Evolutionary conservation across 2,329 filamentous ascomycete species (phyloP), one percentile per base, ranked within the genome.

Genomic region (Neofusicoccum kwambonambiense): DNA sequence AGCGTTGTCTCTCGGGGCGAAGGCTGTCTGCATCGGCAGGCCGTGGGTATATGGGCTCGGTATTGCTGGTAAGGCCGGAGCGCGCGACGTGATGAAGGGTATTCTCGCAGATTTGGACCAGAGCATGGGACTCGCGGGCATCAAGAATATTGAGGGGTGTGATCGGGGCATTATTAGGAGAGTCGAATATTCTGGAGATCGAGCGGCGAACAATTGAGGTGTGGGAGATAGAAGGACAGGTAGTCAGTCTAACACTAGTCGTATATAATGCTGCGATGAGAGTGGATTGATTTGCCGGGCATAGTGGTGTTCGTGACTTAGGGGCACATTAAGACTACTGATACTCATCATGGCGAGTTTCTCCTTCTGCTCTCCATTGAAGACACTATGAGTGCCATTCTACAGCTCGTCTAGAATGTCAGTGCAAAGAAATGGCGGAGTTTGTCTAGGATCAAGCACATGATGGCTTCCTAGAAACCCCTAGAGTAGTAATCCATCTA

Each of bases 41-140:
- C 86, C 86, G 4, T 84, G 81, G 22, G 80, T 88, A 13, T 89
- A 87, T 70, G 85, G 86, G 0, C 73, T 89, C 13, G 82, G 80
- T 2, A 79, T 87, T 22, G 82, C 79, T 4, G 86, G 86, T 4
- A 80, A 82, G 69, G 77, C 81, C 45, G 86, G 87, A 9, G 86
- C 84, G 1, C 81, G 80, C 66, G 69, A 73, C 62, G 73, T 74
- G 34, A 52, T 73, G 44, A 62, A 64, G 58, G 54, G 62, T 1
- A 39, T 68, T 9, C 49, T 66, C 13, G 67, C 60, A 8, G 65
- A 68, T 44, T 44, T 74, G 27, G 71, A 74, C 57, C 61, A 71
- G 62, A 74, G 69, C 7, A 42, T 73, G 63, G 71, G 72, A 58
- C 45, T 73, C 47, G 66, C 68, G 12, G 72, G 71, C 1, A 71